Evolutionary conservation across 345 rosid genomes (phyloP), one percentile per base, ranked within the genome.

Genomic region (Gossypium bickii): DNA sequence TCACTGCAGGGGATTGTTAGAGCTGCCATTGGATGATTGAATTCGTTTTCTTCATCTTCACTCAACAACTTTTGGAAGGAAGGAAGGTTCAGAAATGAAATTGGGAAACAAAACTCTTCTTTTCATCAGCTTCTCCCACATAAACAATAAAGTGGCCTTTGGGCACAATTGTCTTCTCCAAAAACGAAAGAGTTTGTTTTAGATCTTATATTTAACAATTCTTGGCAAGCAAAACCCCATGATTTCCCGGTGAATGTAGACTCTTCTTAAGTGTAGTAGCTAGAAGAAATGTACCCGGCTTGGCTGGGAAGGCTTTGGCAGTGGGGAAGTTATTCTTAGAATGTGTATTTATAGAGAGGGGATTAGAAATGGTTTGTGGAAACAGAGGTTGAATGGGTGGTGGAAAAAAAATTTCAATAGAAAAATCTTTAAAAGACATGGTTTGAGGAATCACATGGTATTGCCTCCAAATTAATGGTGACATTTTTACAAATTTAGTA

Each of bases 1-100:
- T 87, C 89, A 0, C 78, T 69, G 79, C 88, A 87, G 2, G 87
- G 91, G 18, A 90, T 82, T 7, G 83, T 89, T 18, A 90, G 73
- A 38, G 86, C 87, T 1, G 89, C 91, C 78, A 74, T 85, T 0
- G 85, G 90, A 83, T 86, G 87, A 45, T 83, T 60, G 9, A 78
- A 83, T 0, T 90, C 87, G 22, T 80, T 90, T 75, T 90, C 88
- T 25, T 85, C 93, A 0, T 83, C 81, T 78, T 79, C 82, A 5
- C 77, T 76, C 18, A 89, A 82, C 64, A 86, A 72, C 22, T 74
- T 84, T 63, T 82, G 91, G 29, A 90, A 87, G 0, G 82, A 78
- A 72, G 89, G 82, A 2, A 80, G 75, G 45, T 55, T 84, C 67
- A 84, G 55, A 44, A 73, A 76, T 24, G 86, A 83, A 8, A 87